Conservation (phyloP, 2,329 filamentous ascomycete genomes). For the Diaporthe ilicicola region DNA sequence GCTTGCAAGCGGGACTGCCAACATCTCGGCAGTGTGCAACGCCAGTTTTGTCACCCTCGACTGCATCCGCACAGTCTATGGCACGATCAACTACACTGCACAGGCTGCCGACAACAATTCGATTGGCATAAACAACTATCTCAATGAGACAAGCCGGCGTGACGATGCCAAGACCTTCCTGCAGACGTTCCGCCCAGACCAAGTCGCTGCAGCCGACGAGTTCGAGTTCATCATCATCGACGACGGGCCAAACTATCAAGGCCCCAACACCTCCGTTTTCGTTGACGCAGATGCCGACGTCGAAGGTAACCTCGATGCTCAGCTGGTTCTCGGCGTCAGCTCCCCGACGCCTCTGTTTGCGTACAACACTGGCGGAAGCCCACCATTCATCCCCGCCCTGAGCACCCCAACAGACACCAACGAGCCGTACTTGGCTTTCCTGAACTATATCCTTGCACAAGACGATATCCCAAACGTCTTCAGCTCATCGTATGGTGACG, state of each 20-base stretch:
- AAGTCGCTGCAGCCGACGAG: constrained; percentile 14
- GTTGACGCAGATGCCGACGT: constrained; percentile 39
- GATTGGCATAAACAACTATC: constrained; percentile 13
- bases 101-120: constrained; percentile 11
- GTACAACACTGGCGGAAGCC: constrained; percentile 37
- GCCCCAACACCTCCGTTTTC: constrained; percentile 36
- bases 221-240: constrained; percentile 18
- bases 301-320: constrained; percentile 8
- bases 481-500: constrained; percentile 71
- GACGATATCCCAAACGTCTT: constrained; percentile 67
- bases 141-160: constrained; percentile 11
- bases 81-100: constrained; percentile 13
- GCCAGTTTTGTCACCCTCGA: constrained; percentile 50
- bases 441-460: constrained; percentile 64
- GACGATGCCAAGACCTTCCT: constrained; percentile 20
- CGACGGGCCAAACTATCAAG: constrained; percentile 17
- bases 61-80: constrained; percentile 46
- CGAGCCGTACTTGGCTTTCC: constrained; percentile 73
- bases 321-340: constrained; percentile 16
- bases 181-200: background rate
- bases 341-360: constrained; percentile 7
- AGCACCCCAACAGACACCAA: constrained; percentile 56
- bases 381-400: constrained; percentile 46
- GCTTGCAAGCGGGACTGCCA: background rate
- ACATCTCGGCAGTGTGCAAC: constrained; percentile 34